These are phyloP conservation scores for Curvularia sp. DNA, from an alignment of 2,329 filamentous ascomycete genomes.

Conservation along the genomic window DNA sequence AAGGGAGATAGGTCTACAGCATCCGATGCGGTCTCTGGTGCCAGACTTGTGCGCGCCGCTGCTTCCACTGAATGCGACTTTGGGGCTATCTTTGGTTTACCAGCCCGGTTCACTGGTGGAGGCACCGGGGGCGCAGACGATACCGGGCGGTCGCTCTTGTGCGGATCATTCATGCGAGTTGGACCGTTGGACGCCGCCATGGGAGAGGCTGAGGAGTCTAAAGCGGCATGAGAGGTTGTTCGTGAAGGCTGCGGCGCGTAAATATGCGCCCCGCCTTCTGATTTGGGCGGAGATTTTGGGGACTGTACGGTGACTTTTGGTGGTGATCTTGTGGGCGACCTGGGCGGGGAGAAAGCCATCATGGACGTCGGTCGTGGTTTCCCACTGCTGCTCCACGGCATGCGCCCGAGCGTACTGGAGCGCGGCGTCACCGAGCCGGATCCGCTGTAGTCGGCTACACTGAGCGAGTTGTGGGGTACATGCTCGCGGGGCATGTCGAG, in stretches of 20 bases:
- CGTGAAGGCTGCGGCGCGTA: slow-evolving; percentile 47
- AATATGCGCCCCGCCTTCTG: slow-evolving; percentile 34
- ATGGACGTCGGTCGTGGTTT: slow-evolving; percentile 58
- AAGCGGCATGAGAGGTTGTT: slow-evolving; percentile 31
- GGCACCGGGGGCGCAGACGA: slow-evolving; percentile 58
- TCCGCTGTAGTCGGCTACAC: slow-evolving; percentile 49
- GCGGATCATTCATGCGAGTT: slow-evolving; percentile 44
- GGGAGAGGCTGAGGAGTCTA: slow-evolving; percentile 33
- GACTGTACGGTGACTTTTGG: slow-evolving; percentile 74
- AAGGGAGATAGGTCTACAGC: slow-evolving; percentile 75
- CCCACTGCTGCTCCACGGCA: slow-evolving; percentile 48
- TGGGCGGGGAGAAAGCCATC: slow-evolving; percentile 56
- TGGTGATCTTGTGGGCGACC: slow-evolving; percentile 60
- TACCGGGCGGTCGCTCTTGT: slow-evolving; percentile 49
- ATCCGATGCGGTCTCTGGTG: slow-evolving; percentile 52
- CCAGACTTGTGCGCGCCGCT: slow-evolving; percentile 35
- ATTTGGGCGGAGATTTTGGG: slow-evolving; percentile 70
- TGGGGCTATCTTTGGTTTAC: slow-evolving; percentile 72
- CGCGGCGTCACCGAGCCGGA: slow-evolving; percentile 44
- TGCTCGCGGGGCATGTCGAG: slow-evolving; percentile 52
- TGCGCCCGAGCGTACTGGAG: slow-evolving; percentile 42
- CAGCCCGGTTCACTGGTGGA: slow-evolving; percentile 80
- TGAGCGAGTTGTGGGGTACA: slow-evolving; percentile 31
- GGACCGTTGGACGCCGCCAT: slow-evolving; percentile 27
- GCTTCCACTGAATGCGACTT: slow-evolving; percentile 52